A percentile compares a stretch with the other conserved stretches of the same genome.
Conservation (phyloP, 768 basidiomycete species). For the Wakefieldia striispora region DNA sequence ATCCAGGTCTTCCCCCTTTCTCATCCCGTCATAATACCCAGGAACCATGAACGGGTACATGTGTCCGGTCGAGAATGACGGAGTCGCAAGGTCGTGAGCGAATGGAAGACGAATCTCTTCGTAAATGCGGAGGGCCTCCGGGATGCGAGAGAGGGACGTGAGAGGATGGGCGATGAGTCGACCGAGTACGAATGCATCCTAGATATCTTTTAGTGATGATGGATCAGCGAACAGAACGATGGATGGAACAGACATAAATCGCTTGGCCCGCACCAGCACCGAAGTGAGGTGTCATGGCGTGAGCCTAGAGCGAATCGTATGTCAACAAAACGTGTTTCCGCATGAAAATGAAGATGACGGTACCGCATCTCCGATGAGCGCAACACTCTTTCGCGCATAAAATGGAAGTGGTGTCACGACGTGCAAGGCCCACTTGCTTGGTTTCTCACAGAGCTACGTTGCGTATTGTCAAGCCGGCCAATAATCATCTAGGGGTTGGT, state of each 20-base stretch:
- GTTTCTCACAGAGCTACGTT: slow-evolving; percentile 33
- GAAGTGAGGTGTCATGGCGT: slow-evolving; percentile 26
- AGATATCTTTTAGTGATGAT: not conserved
- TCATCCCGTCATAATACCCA: slow-evolving; percentile 25
- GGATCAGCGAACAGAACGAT: not conserved
- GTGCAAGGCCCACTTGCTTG: slow-evolving; percentile 46
- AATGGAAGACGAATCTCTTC: slow-evolving; percentile 11
- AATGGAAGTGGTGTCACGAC: slow-evolving; percentile 39
- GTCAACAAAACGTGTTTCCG: not conserved
- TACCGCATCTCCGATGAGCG: slow-evolving; percentile 52
- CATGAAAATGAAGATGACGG: slow-evolving; percentile 1
- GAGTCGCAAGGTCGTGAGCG: slow-evolving; percentile 9
- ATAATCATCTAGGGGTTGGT: no score
- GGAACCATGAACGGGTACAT: not conserved
- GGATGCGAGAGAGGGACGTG: not conserved
- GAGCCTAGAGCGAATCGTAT: slow-evolving; percentile 7
- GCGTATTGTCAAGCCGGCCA: not conserved
- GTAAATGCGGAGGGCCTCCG: slow-evolving; percentile 9
- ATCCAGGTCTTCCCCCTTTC: slow-evolving; percentile 7
- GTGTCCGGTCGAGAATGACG: slow-evolving; percentile 16
- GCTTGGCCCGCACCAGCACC: slow-evolving; percentile 28
- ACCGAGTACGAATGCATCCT: slow-evolving; percentile 24
- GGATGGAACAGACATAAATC: slow-evolving; percentile 16
- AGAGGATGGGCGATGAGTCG: slow-evolving; percentile 25
- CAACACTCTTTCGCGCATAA: slow-evolving; percentile 37